Percentiles rank a stretch among this genome's conserved stretches.
These are phyloP conservation scores for Colletotrichum noveboracense DNA, from an alignment of 2,329 filamentous ascomycete genomes.

Conservation along the genomic window DNA sequence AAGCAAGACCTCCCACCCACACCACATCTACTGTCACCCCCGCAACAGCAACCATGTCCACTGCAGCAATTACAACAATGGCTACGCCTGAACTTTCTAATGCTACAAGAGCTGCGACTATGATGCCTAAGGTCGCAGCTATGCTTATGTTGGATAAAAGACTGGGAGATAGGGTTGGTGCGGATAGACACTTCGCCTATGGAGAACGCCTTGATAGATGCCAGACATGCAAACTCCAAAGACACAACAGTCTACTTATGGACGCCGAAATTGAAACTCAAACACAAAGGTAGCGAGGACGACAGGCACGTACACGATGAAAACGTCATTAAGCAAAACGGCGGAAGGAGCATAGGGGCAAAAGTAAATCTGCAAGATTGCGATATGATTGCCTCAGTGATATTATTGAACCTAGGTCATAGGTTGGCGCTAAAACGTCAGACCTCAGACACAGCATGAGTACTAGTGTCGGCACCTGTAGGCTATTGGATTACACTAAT, in stretches of 20 bases:
- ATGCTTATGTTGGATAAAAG: background rate
- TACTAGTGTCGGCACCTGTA: background rate
- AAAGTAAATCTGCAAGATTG: background rate
- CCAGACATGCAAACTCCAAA: background rate
- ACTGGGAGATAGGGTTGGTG: background rate
- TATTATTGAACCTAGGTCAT: background rate
- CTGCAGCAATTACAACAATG: background rate
- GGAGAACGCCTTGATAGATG: background rate
- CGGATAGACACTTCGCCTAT: background rate
- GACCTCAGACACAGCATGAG: background rate
- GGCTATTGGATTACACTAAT: background rate
- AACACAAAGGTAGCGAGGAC: background rate
- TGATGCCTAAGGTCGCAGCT: background rate
- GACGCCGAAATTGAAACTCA: background rate
- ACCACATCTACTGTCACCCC: background rate
- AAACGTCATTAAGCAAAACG: accelerated
- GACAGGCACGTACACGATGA: background rate
- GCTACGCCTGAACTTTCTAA: background rate
- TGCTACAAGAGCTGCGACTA: background rate
- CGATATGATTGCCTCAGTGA: background rate
- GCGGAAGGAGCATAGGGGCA: background rate
- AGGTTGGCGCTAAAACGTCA: background rate
- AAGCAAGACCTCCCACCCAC: background rate
- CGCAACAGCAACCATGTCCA: background rate
- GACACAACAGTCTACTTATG: background rate